Evolutionary conservation across 352 stramenopile species (phyloP), one percentile per base, ranked within the genome.

Genomic region (Globisporangium yorkense): DNA sequence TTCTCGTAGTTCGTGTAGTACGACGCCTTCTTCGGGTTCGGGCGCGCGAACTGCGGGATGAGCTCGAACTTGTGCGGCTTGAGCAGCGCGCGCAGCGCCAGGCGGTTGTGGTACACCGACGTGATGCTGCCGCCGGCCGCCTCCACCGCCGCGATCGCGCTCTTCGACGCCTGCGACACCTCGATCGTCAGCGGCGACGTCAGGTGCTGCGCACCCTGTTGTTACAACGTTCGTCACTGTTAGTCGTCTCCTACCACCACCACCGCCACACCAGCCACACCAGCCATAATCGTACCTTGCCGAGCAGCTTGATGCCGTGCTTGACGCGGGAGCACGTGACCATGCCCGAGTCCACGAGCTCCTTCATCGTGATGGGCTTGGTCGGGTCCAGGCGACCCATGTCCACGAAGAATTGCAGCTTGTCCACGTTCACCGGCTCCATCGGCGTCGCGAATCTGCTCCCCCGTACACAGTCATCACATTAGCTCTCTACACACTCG

Each of bases 1-100:
- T 98, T 97, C 43, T 96, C 87, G 72, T 90, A 98, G 82, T 98
- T 84, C 39, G 92, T 96, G 83, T 99, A 99, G 78, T 98, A 98
- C 54, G 84, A 78, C 82, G 99, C 97, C 67, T 97, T 96, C 75
- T 97, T 98, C 31, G 96, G 96, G 47, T 90, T 92, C 46, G 97
- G 97, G 59, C 96, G 87, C 18, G 97, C 96, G 53, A 87, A 79
- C 75, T 93, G 92, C 33, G 96, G 96, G 31, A 99, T 70, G 29
- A 77, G 78, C 59, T 97, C 86, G 63, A 98, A 99, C 74, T 99
- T 99, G 66, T 99, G 70, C 33, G 97, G 97, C 75, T 95, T 95
- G 44, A 99, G 79, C 53, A 98, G 70, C 46, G 92, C 91, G 47
- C 96, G 84, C 41, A 99, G 76, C 29, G 84, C 95, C 59, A 99